These are phyloP conservation scores for Aspergillus pseudoglaucus DNA, from an alignment of 2,329 filamentous ascomycete genomes.

Conservation along the genomic window DNA sequence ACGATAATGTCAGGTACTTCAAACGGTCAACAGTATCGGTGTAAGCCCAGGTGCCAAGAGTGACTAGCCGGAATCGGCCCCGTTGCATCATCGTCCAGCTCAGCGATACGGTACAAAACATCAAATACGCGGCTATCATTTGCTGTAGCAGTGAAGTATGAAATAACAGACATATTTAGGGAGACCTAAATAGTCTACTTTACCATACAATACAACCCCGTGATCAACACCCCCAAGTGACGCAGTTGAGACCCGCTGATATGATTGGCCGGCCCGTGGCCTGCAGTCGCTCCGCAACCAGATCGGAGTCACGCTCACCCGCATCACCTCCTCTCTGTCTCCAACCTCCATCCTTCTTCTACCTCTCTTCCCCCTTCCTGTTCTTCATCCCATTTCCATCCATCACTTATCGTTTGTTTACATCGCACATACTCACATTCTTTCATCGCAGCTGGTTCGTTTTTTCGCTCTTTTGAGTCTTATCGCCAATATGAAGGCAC, in stretches of 20 bases:
- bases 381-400: constrained; percentile 16
- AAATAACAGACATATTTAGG: no score
- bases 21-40: no score
- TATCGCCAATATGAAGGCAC: constrained; percentile 66
- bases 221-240: constrained; percentile 15
- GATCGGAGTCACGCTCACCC: constrained; percentile 11
- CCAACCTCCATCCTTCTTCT: constrained; percentile 13
- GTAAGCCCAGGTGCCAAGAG: no score
- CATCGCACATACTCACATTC: constrained; percentile 9
- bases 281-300: constrained; percentile 18
- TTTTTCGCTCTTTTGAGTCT: constrained; percentile 7
- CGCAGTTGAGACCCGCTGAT: constrained; percentile 10
- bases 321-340: constrained; percentile 22
- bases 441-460: constrained; percentile 7
- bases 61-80: no score
- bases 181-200: no score
- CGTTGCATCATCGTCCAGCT: no score
- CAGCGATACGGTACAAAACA: not conserved
- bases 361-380: constrained; percentile 17
- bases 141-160: no score
- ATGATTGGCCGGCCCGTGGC: constrained; percentile 13
- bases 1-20: not conserved
- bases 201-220: not conserved
- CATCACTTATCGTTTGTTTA: not conserved
- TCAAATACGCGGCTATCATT: no score